Conservation (phyloP, 1,139 yeast genomes). For the Geotrichum fermentans region DNA sequence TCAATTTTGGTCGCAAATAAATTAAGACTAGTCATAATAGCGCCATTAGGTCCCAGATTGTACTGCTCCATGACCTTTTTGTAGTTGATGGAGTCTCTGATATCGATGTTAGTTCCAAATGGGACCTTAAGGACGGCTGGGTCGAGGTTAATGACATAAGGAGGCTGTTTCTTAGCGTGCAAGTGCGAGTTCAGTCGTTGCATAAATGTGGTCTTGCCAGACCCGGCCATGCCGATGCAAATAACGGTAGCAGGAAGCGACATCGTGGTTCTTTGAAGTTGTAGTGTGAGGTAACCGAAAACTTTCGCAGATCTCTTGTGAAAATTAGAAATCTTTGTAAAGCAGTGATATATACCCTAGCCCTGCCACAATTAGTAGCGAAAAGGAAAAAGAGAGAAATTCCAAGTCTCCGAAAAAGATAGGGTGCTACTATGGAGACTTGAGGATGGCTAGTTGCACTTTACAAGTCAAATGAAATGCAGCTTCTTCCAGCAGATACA, state of each 20-base stretch:
- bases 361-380: background rate
- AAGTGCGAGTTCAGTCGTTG: slow-evolving; percentile 88
- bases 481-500: no score
- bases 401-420: no score
- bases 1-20: slow-evolving; percentile 92
- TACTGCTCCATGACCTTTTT: slow-evolving; percentile 91
- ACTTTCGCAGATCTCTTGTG: background rate
- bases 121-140: slow-evolving; percentile 95
- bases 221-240: slow-evolving; percentile 96
- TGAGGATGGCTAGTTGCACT: no score
- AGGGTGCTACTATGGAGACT: no score
- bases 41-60: slow-evolving; percentile 95
- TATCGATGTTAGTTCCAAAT: slow-evolving; percentile 90
- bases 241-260: slow-evolving; percentile 41
- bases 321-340: background rate
- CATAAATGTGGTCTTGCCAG: slow-evolving; percentile 97
- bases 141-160: slow-evolving; percentile 87
- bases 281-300: background rate
- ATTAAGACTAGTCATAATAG: slow-evolving; percentile 91
- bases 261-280: slow-evolving; percentile 2
- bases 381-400: no score
- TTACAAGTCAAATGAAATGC: no score
- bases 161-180: slow-evolving; percentile 60
- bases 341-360: background rate
- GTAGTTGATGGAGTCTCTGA: slow-evolving; percentile 92